Conservation (phyloP, 1,284 basidiomycete species). For the Microbotryum saponariae region DNA sequence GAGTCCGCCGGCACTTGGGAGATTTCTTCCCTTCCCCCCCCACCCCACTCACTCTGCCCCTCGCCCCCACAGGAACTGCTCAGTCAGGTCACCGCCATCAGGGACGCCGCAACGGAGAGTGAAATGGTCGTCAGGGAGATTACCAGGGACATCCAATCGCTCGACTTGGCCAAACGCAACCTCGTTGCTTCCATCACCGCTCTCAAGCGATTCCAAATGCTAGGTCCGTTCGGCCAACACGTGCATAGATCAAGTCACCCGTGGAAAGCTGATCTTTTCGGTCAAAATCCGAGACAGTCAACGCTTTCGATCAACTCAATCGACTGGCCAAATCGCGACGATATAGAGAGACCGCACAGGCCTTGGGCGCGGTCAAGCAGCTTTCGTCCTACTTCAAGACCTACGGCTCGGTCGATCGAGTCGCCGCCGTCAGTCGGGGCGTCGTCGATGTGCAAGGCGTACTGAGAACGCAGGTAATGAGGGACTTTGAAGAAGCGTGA, state of each 20-base stretch:
- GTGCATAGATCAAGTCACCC: not conserved
- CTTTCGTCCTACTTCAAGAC: conserved; percentile 69
- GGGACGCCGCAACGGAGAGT: conserved; percentile 89
- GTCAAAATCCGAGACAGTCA: conserved; percentile 49
- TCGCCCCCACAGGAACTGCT: conserved; percentile 64
- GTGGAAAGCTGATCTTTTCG: too few species aligned
- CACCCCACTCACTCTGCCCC: conserved; percentile 4
- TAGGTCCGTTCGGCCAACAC: conserved; percentile 53
- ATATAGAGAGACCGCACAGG: conserved; percentile 75
- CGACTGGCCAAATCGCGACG: conserved; percentile 65
- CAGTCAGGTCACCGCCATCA: conserved; percentile 84
- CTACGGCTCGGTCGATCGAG: conserved; percentile 63
- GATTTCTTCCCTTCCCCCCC: not conserved
- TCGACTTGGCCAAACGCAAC: conserved; percentile 93
- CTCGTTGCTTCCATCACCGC: conserved; percentile 72
- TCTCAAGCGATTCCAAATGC: conserved; percentile 84
- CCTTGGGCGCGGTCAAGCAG: conserved; percentile 80
- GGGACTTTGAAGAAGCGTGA: conserved; percentile 83
- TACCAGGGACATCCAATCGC: conserved; percentile 89
- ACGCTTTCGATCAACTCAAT: conserved; percentile 71
- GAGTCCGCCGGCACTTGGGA: not conserved
- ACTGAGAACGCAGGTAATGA: conserved; percentile 66
- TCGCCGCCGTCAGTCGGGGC: conserved; percentile 66
- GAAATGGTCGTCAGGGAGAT: conserved; percentile 92
- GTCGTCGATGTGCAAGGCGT: conserved; percentile 71